phyloP scores from a whole-genome alignment of 768 basidiomycete genomes.

The Kwoniella dejecticola region DNA sequence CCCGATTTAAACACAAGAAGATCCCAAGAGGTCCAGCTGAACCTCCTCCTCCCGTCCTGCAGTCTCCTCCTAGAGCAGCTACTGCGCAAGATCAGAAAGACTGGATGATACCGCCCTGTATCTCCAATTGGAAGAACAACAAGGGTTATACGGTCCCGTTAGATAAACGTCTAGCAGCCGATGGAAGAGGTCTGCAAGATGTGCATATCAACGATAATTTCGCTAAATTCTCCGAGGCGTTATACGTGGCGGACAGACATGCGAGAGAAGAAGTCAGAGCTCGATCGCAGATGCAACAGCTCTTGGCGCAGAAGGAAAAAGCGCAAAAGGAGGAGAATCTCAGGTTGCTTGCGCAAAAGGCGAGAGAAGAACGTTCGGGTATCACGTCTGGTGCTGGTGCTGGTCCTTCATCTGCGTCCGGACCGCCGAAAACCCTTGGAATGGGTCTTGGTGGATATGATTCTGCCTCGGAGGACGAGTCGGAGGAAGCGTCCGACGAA shows the following conservation, averaged over 20 bases:
- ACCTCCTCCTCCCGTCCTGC: constrained; percentile 91
- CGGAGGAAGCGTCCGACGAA: constrained; percentile 66
- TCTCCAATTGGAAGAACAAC: constrained; percentile 99
- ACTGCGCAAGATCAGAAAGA: constrained; percentile 98
- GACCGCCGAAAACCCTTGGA: constrained; percentile 64
- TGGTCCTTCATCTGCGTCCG: constrained; percentile 24
- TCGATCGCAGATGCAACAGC: constrained; percentile 95
- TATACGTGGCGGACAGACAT: constrained; percentile 93
- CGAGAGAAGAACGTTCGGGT: constrained; percentile 89
- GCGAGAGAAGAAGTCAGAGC: constrained; percentile 97
- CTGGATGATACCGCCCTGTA: constrained; percentile 99
- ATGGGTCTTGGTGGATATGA: constrained; percentile 82
- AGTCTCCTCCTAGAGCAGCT: constrained; percentile 93
- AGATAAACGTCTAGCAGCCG: constrained; percentile 95
- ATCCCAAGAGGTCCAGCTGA: constrained; percentile 95
- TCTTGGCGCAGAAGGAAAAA: constrained; percentile 97
- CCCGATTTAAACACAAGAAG: constrained; percentile 98
- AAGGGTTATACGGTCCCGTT: constrained; percentile 99
- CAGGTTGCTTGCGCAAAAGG: constrained; percentile 88
- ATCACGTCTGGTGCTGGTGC: constrained; percentile 58
- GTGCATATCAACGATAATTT: constrained; percentile 99
- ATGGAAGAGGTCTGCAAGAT: constrained; percentile 97
- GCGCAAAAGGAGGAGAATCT: constrained; percentile 94
- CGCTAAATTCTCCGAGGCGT: constrained; percentile 95
- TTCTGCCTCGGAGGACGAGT: constrained; percentile 70